Evolutionary conservation across 108 stramenopile species (phyloP), one percentile per base, ranked within the genome.

Genomic region (Stephanodiscus triporus): DNA sequence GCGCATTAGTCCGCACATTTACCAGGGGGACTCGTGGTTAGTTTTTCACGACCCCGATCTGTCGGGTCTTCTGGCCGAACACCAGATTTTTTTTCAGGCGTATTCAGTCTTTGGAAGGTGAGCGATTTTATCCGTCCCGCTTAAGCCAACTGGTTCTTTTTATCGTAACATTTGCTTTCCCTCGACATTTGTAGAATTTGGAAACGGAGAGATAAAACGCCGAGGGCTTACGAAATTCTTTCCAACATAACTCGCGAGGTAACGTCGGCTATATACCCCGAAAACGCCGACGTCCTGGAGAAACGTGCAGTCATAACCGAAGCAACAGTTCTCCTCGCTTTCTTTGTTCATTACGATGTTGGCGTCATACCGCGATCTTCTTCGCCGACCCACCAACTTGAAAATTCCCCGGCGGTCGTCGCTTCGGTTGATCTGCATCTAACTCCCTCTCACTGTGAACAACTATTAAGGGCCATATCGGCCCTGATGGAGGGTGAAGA

Each of bases 1-100:
- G 14, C 53, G 40, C 32, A 50, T 93, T 19, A 24, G 57, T 34
- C 95, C 95, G 2, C 88, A 91, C 45, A 53, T 95, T 0, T 50
- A 88, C 38, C 90, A 95, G 74, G 82, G 80, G 26, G 91, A 92
- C 72, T 59, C 87, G 5, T 95, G 95, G 95, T 47, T 56, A 11
- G 75, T 90, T 26, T 76, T 92, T 26, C 90, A 91, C 51, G 88
- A 93, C 68, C 84, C 91, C 14, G 9, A 70, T 30, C 62, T 95
- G 59, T 72, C 92, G 36, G 59, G 85, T 16, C 80, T 75, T 40
- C 67, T 88, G 20, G 51, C 82, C 56, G 83, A 83, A 17, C 63
- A 88, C 54, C 43, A 77, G 10, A 88, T 93, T 27, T 79, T 87
- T 47, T 74, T 93, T 11, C 80, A 86, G 45, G 88, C 86, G 7